Evolutionary conservation across 2,329 filamentous ascomycete species (phyloP), one percentile per base, ranked within the genome.

Genomic region (Triangularia verruculosa): DNA sequence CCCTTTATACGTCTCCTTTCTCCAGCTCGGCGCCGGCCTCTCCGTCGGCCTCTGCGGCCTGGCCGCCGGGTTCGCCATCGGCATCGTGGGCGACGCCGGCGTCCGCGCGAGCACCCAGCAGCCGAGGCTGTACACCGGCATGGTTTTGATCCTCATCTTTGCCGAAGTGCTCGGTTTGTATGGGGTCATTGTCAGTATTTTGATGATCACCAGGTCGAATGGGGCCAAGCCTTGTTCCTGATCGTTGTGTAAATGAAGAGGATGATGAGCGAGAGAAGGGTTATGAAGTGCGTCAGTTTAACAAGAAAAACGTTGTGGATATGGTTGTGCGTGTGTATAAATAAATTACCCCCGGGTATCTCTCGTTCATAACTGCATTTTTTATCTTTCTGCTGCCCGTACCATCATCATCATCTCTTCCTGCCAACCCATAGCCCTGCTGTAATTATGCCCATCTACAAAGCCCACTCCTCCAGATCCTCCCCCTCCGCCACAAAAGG

Each of bases 71-170:
- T 94, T 94, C 74, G 90, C 91, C 74, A 93, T 94, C 74, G 91
- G 91, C 78, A 93, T 94, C 74, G 90, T 93, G 68, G 91, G 91
- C 83, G 91, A 95, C 72, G 91, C 91, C 72, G 92, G 91, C 89
- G 91, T 95, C 65, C 87, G 91, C 75, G 91, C 91, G 82, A 92
- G 89, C 70, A 90, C 91, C 64, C 90, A 93, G 77, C 90, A 93
- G 78, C 90, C 90, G 67, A 85, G 90, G 77, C 86, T 96, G 71
- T 97, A 96, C 80, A 93, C 97, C 76, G 93, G 93, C 81, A 97
- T 97, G 93, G 96, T 97, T 80, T 80, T 97, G 78, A 97, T 97
- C 83, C 92, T 97, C 82, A 97, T 97, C 94, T 97, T 97, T 84
- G 93, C 93, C 72, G 93, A 97, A 93, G 93, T 97, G 71, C 82